These are phyloP conservation scores for Phytophthora uliginosa DNA, from an alignment of 352 stramenopile genomes.

Conservation along the genomic window DNA sequence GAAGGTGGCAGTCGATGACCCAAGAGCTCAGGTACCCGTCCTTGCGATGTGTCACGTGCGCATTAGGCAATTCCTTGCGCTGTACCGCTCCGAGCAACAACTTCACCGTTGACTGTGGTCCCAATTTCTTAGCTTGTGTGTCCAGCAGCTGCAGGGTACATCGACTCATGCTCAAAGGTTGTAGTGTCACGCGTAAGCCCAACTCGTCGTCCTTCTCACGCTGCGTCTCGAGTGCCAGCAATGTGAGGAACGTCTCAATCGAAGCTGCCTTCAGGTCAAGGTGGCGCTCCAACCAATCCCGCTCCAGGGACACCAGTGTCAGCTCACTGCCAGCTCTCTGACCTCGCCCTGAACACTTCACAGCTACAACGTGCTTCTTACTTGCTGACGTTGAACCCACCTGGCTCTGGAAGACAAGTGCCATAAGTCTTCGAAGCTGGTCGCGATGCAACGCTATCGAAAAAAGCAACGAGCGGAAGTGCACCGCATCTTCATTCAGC, in stretches of 20 bases:
- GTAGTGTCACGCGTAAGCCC: conserved; percentile 40
- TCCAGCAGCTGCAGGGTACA: conserved; percentile 70
- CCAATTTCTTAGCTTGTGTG: conserved; percentile 50
- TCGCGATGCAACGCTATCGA: conserved; percentile 69
- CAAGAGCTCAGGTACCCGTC: conserved; percentile 73
- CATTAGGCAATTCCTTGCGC: conserved; percentile 32
- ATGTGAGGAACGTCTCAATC: conserved; percentile 84
- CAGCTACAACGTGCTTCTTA: conserved; percentile 37
- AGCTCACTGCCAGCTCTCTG: conserved; percentile 23
- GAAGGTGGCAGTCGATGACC: conserved; percentile 67
- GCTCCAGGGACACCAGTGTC: conserved; percentile 55
- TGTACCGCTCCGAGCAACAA: conserved; percentile 45
- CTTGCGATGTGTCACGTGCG: conserved; percentile 44
- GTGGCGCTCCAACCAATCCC: conserved; percentile 67
- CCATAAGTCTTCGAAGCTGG: conserved; percentile 61
- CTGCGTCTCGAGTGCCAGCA: conserved; percentile 53
- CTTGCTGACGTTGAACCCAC: neutral
- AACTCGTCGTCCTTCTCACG: conserved; percentile 18
- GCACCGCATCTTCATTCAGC: conserved; percentile 67
- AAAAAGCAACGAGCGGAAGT: conserved; percentile 80
- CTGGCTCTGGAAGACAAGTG: conserved; percentile 47
- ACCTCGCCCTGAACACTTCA: conserved; percentile 22
- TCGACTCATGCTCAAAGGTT: conserved; percentile 61
- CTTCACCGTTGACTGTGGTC: conserved; percentile 43
- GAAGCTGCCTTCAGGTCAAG: conserved; percentile 81